Base-by-base conservation (phyloP, 2,329 filamentous ascomycete genomes). In the Fusarium sp. region DNA sequence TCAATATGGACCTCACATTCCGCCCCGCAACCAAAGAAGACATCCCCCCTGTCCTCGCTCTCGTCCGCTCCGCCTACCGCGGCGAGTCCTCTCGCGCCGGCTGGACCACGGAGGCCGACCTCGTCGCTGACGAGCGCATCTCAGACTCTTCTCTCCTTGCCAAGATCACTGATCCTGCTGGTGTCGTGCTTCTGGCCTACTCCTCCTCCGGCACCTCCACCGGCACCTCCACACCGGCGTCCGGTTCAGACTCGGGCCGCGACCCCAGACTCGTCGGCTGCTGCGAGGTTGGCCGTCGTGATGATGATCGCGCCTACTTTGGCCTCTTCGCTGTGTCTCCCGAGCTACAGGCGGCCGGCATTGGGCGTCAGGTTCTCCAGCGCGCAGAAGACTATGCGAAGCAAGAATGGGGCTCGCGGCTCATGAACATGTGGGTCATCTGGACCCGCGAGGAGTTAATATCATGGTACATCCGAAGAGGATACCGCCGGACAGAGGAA, bases 261-360 rank as follows among this genome's bases (percentile, higher is more conserved):
- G 54, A 37, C 3, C 48, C 57, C 4, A 66, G 68, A 0, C 76
- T 84, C 3, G 75, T 82, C 3, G 80, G 79, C n/a, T 86, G 84
- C 78, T 85, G 83, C 72, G 84, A 86, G 60, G 61, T 86, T 4
- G 63, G 78, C 28, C 74, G 72, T 34, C 76, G 72, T 16, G 62
- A 66, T 28, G 65, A 66, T 30, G 73, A 65, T 36, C 63, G 77
- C 37, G 80, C 78, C 16, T 83, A 85, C 73, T 85, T 87, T 54
- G 84, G 83, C 53, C 78, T 86, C 37, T 85, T 87, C 18, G 85
- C 85, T 41, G 84, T 87, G 0, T 80, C 83, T 39, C 82, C 82
- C 3, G 58, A 59, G 6, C 67, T 76, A 30, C 84, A 86, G 73
- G 80, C 79, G 6, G 81, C 81, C 13, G 85, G 85, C 0, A 71